phyloP scores from a whole-genome alignment of 176 grass and related monocot species.

The Bonia amplexicaulis region DNA sequence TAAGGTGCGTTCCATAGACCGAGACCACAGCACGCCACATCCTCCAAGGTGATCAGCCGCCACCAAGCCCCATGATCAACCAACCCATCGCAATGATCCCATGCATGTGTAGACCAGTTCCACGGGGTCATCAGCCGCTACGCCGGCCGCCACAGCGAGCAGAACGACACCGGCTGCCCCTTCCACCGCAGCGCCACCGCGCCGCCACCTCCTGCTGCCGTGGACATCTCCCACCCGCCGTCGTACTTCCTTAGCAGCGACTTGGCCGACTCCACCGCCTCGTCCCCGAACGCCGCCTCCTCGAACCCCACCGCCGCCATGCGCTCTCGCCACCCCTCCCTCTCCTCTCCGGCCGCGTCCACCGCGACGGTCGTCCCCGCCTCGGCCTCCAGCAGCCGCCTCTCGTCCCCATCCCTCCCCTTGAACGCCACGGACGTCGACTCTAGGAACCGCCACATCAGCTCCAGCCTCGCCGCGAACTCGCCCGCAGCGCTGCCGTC shows the following conservation, averaged over 20 bases:
- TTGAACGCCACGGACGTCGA: constrained; percentile 84
- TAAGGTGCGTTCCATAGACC: neutral
- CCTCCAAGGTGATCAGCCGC: neutral
- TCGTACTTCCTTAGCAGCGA: constrained; percentile 87
- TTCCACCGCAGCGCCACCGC: constrained; percentile 80
- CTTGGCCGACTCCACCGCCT: constrained; percentile 61
- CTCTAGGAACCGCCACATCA: constrained; percentile 85
- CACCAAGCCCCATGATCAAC: neutral
- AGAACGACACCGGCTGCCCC: constrained; percentile 79
- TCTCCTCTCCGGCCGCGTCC: constrained; percentile 26
- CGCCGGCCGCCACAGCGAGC: constrained; percentile 79
- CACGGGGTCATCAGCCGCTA: neutral
- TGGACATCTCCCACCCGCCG: constrained; percentile 72
- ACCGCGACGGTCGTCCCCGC: constrained; percentile 34
- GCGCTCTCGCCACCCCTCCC: constrained; percentile 63
- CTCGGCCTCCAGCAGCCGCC: constrained; percentile 70
- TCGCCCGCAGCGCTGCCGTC: constrained; percentile 33
- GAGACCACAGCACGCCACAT: neutral
- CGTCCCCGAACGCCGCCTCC: constrained; percentile 62
- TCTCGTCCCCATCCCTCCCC: constrained; percentile 62
- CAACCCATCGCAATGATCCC: neutral
- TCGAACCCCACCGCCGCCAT: constrained; percentile 63
- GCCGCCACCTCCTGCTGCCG: neutral
- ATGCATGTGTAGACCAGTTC: neutral
- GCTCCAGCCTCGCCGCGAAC: constrained; percentile 51